Percentiles rank a stretch among this genome's conserved stretches.
phyloP scores from a whole-genome alignment of 495 filamentous ascomycete species.

The Lasiosphaeria hispida region DNA sequence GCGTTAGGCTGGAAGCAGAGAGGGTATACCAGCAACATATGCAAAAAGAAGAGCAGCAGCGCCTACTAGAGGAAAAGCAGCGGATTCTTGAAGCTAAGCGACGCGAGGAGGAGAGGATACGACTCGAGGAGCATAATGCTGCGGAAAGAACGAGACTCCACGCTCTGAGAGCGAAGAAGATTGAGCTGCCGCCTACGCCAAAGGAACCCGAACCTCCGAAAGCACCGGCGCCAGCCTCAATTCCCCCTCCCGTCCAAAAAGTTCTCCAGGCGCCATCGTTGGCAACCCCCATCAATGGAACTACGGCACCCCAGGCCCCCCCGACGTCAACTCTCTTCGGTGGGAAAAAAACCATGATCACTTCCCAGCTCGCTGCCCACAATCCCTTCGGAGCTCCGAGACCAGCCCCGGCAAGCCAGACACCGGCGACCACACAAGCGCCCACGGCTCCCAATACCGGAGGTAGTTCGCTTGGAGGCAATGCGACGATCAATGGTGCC shows the following conservation, averaged over 20 bases:
- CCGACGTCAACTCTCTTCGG: neutral
- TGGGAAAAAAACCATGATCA: neutral
- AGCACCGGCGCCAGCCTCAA: constrained; percentile 8
- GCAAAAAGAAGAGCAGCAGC: constrained; percentile 44
- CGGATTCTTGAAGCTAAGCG: constrained; percentile 47
- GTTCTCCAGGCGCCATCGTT: no score
- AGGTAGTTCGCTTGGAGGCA: no score
- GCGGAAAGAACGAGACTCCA: constrained; percentile 41
- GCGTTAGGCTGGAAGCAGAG: constrained; percentile 60
- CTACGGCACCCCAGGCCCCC: neutral
- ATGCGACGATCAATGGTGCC: constrained; percentile 12
- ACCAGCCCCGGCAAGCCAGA: no score
- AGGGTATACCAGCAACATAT: constrained; percentile 45
- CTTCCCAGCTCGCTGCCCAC: neutral
- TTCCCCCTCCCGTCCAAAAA: neutral
- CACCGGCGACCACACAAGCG: neutral
- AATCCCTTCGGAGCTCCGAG: neutral
- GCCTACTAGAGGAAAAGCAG: constrained; percentile 46
- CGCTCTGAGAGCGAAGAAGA: constrained; percentile 41
- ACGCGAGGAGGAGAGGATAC: constrained; percentile 54
- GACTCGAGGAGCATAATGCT: constrained; percentile 39
- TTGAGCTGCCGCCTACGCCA: constrained; percentile 41
- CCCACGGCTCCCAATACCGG: no score
- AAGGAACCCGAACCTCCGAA: constrained; percentile 30
- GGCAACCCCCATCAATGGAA: neutral